A percentile compares a stretch with the other conserved stretches of the same genome.
These are phyloP conservation scores for Paradendryphiella salina DNA, from an alignment of 2,329 filamentous ascomycete genomes.

Conservation along the genomic window DNA sequence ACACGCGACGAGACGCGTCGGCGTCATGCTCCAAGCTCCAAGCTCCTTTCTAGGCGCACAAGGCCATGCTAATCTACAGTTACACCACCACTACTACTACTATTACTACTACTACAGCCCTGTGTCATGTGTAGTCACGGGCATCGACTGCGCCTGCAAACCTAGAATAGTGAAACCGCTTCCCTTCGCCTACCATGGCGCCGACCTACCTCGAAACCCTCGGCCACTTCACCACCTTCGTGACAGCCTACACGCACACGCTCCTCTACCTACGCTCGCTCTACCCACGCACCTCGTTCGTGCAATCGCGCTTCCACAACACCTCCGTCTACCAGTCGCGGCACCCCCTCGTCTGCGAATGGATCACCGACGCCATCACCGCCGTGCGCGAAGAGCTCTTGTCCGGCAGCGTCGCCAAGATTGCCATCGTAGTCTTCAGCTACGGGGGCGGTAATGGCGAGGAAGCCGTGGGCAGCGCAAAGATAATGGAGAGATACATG, in stretches of 20 bases:
- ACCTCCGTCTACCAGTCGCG: constrained; percentile 82
- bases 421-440: constrained; percentile 61
- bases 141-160: too few species aligned
- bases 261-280: constrained; percentile 80
- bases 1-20: constrained; percentile 18
- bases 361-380: constrained; percentile 79
- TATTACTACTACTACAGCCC: too few species aligned
- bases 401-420: constrained; percentile 55
- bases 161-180: too few species aligned
- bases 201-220: constrained; percentile 57
- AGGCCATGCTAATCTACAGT: background rate
- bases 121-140: too few species aligned
- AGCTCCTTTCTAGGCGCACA: background rate
- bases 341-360: constrained; percentile 81
- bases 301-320: constrained; percentile 79
- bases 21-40: too few species aligned
- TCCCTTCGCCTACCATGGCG: constrained; percentile 22
- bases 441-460: constrained; percentile 33
- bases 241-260: constrained; percentile 81
- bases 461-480: constrained; percentile 38
- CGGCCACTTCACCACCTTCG: constrained; percentile 73
- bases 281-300: constrained; percentile 78
- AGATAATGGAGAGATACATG: constrained; percentile 63
- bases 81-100: background rate
- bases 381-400: constrained; percentile 73